Evolutionary conservation across 495 filamentous ascomycete species (phyloP), one percentile per base, ranked within the genome.

Genomic region (Tetracladium setigerum): DNA sequence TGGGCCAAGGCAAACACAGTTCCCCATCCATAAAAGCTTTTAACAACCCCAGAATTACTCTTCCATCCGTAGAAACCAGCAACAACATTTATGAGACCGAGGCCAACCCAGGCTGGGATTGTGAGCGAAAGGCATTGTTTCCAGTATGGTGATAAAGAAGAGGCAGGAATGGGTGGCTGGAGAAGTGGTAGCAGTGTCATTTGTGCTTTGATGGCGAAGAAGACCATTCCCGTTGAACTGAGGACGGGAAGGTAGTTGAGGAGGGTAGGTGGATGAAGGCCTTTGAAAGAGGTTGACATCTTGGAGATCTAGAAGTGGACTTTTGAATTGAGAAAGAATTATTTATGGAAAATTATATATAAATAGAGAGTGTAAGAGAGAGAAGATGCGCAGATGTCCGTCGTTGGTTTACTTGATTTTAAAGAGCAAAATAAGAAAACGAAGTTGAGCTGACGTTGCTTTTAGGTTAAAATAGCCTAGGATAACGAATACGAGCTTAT

Each of bases 21-120:
- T 17, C 50, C 50, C 27, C 37, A 47, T 30, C 30, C 50, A 47
- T 47, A 53, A 4, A 53, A 19, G 14, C 1, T 42, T 42, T 19
- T 53, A 1, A 27, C 14, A 2, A 38, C 10, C 5, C 27, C 36
- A 16, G 2, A 15, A 2, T 17, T 31, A 5, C 31, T 33, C 3
- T 30, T 24, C 6, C 14, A 47, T 5, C 15, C 16, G 4, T 42
- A 8, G 17, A 37, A 36, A 7, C 50, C 50, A 4, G 36, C n/a
- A 11, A 41, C 16, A 24, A 38, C 50, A 30, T 13, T 35, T 10
- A 30, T 40, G 14, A 53, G 15, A 12, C 43, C 44, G 7, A 38
- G 34, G n/a, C 41, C 35, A 12, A 27, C 16, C 41, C 35, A 40
- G 16, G 33, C 48, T 5, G 41, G 41, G 14, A 47, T 37, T 5